Conservation (phyloP, 2,329 filamentous ascomycete genomes). For the Hirsutella rhossiliensis region DNA sequence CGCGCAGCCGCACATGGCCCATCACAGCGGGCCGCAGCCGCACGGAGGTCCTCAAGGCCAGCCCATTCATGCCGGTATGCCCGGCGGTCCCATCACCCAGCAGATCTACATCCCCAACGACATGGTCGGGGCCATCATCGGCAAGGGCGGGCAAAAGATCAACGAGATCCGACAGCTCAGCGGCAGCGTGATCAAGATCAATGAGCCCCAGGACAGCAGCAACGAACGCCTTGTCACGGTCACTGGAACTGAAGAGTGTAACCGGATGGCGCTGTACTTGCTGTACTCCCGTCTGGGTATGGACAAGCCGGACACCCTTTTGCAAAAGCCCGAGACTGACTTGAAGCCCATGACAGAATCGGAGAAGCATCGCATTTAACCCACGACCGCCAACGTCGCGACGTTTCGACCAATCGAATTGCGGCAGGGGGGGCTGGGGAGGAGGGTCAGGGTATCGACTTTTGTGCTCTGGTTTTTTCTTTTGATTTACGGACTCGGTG, state of each 20-base stretch:
- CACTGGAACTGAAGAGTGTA: slow-evolving; percentile 94
- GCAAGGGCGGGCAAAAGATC: slow-evolving; percentile 97
- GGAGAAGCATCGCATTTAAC: slow-evolving; percentile 31
- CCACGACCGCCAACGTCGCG: neutral
- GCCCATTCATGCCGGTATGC: slow-evolving; percentile 56
- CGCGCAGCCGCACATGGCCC: slow-evolving; percentile 60
- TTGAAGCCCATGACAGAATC: slow-evolving; percentile 22
- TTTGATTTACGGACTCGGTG: too few relatives aligned
- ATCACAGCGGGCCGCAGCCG: slow-evolving; percentile 43
- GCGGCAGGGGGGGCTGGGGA: too few relatives aligned
- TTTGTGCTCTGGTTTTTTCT: too few relatives aligned
- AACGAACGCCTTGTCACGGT: slow-evolving; percentile 97
- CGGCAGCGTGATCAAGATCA: slow-evolving; percentile 99
- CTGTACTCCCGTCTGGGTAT: slow-evolving; percentile 92
- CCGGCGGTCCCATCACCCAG: slow-evolving; percentile 65
- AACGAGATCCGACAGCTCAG: slow-evolving; percentile 97
- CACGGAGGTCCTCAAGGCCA: slow-evolving; percentile 58
- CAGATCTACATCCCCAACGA: slow-evolving; percentile 99
- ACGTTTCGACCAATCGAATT: neutral
- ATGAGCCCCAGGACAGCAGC: slow-evolving; percentile 97
- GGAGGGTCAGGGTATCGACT: too few relatives aligned
- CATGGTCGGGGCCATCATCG: slow-evolving; percentile 98
- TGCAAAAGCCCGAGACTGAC: neutral
- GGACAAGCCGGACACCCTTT: slow-evolving; percentile 10
- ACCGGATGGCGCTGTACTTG: slow-evolving; percentile 99